Base-by-base conservation (phyloP, 192 early-diverging fungal species). In the Coemansia sp. region DNA sequence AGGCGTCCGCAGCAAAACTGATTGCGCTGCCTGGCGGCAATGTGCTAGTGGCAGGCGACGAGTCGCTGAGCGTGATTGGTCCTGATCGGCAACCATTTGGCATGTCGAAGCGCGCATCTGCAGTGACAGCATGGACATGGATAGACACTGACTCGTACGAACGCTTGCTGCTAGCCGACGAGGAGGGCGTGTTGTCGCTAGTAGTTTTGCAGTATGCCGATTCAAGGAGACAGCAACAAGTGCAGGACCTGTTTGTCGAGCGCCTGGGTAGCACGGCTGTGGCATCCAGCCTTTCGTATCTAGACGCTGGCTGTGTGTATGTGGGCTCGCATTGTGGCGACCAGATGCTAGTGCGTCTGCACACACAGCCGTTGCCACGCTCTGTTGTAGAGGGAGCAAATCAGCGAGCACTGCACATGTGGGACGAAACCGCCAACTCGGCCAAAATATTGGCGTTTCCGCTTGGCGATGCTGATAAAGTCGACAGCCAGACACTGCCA, bases 311-410 rank as follows among this genome's bases (percentile, higher is more conserved):
- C 26, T 83, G 83, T 60, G 78, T 91, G 6, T 99, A 85, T 69
- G 64, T 98, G 59, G 95, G 97, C 3, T 95, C 94, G 4, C 85
- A 91, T 62, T 87, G 83, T 49, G 93, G 90, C 9, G 94, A 98
- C 69, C 94, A 95, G 14, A 80, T 89, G 56, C 74, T 98, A 4
- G 72, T 92, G 3, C 59, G 85, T n/a, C 72, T 97, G 27, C 73
- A 73, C 17, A 69, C 61, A 0, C 71, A 87, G 60, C 67, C 78
- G 14, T 71, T 85, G 71, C 11, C 48, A 29, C 37, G 9, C 16
- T 27, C 56, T 4, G 56, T 38, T 12, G 21, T 43, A 4, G 71
- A 53, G 6, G 23, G 2, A 3, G 22, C 38, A 16, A 57, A 23
- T 9, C 38, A 19, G 8, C 35, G 43, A 4, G 35, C 49, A 38